Conservation (phyloP, 306 rosid species). For the Pueraria montana region DNA sequence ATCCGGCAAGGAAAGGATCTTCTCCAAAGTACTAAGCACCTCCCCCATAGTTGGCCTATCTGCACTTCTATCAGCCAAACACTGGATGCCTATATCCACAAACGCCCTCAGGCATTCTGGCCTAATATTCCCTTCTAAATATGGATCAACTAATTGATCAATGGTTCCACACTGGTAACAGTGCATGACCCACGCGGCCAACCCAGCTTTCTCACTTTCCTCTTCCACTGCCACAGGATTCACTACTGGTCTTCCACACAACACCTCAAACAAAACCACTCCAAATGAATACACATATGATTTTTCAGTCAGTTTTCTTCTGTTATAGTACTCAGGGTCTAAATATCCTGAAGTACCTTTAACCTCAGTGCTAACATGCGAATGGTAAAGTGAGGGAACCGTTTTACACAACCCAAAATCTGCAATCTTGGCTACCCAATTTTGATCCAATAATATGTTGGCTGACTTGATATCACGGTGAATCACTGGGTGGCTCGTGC, state of each 20-base stretch:
- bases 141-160: conserved; percentile 51
- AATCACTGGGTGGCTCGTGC: conserved; percentile 53
- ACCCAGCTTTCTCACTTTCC: too few species aligned
- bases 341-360: too few species aligned
- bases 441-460: conserved; percentile 63
- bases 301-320: too few species aligned
- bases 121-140: conserved; percentile 44
- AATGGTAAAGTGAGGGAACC: conserved; percentile 38
- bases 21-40: conserved; percentile 52
- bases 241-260: too few species aligned
- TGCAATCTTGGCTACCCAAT: conserved; percentile 57
- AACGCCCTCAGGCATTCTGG: conserved; percentile 48
- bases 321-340: too few species aligned
- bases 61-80: conserved; percentile 46
- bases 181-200: too few species aligned
- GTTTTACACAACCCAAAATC: conserved; percentile 68
- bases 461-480: conserved; percentile 68
- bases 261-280: too few species aligned
- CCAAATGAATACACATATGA: too few species aligned
- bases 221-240: too few species aligned
- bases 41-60: conserved; percentile 62
- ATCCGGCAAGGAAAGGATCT: conserved; percentile 40
- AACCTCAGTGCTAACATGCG: too few species aligned
- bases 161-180: conserved; percentile 45
- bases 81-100: conserved; percentile 51